phyloP scores from a whole-genome alignment of 2,329 filamentous ascomycete species.

The Nemania serpens region DNA sequence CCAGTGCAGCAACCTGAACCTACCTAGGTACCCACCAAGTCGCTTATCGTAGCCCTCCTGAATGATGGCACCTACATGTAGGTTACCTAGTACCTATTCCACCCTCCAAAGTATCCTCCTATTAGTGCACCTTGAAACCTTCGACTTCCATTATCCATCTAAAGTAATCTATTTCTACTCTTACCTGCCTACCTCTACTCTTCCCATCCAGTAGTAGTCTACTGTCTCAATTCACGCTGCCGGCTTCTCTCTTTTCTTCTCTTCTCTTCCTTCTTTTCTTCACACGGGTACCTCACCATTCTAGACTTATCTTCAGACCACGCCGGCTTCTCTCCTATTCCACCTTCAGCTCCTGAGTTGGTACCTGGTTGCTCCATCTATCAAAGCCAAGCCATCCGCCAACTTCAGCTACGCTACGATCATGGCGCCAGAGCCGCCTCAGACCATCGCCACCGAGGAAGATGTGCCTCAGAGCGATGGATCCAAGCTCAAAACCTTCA shows the following conservation, averaged over 20 bases:
- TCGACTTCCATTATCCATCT: conserved; percentile 1
- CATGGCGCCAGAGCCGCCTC: conserved; percentile 37
- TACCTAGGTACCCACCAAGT: neutral
- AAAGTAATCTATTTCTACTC: neutral
- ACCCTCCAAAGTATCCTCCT: neutral
- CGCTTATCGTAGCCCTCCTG: conserved; percentile 20
- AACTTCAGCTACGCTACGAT: no score
- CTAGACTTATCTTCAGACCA: neutral
- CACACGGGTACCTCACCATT: neutral
- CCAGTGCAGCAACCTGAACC: neutral
- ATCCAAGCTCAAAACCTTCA: conserved; percentile 86
- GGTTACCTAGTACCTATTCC: conserved; percentile 12
- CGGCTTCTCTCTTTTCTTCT: neutral
- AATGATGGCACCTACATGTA: neutral
- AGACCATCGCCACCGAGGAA: conserved; percentile 35
- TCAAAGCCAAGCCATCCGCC: no score
- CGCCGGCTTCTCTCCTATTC: neutral
- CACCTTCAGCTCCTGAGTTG: no score
- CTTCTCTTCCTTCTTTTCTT: neutral
- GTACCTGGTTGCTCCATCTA: no score
- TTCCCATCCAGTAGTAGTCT: neutral
- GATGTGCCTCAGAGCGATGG: conserved; percentile 67
- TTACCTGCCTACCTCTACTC: no score
- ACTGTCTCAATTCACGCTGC: neutral
- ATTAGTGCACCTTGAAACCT: no score